These are phyloP conservation scores for Cladorrhinum samala DNA, from an alignment of 495 filamentous ascomycete genomes.

Conservation along the genomic window DNA sequence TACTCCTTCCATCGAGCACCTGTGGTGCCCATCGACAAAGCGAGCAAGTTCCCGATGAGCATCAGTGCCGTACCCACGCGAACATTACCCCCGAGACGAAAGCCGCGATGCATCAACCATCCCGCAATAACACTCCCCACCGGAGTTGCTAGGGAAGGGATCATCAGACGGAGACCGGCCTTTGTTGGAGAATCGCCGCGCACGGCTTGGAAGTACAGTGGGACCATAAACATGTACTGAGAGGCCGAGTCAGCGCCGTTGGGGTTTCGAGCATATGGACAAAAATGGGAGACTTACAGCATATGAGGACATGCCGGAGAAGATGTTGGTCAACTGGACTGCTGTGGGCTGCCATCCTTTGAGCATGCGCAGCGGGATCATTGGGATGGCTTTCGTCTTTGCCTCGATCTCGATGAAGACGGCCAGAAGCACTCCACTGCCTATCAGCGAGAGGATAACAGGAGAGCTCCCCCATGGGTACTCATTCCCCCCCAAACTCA, in stretches of 20 bases:
- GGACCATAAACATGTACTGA: conserved; percentile 61
- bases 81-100: conserved; percentile 49
- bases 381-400: conserved; percentile 53
- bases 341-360: conserved; percentile 45
- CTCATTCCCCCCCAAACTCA: conserved; percentile 59
- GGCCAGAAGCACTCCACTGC: conserved; percentile 44
- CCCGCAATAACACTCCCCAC: conserved; percentile 56
- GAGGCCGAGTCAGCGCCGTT: background rate
- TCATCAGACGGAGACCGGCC: conserved; percentile 52
- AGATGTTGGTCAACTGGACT: conserved; percentile 56
- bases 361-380: conserved; percentile 57
- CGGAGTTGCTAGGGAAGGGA: conserved; percentile 56
- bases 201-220: conserved; percentile 60
- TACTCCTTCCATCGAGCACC: conserved; percentile 57
- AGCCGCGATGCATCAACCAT: conserved; percentile 57
- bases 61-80: conserved; percentile 52
- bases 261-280: background rate
- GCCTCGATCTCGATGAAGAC: conserved; percentile 52
- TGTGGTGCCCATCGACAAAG: conserved; percentile 47
- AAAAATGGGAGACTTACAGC: conserved; percentile 39
- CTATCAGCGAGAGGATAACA: conserved; percentile 46
- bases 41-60: conserved; percentile 53
- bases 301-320: conserved; percentile 56
- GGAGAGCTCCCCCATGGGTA: conserved; percentile 49
- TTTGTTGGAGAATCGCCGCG: conserved; percentile 54